Base-by-base conservation (phyloP, 2,329 filamentous ascomycete genomes). In the Endoconidiophora polonica region DNA sequence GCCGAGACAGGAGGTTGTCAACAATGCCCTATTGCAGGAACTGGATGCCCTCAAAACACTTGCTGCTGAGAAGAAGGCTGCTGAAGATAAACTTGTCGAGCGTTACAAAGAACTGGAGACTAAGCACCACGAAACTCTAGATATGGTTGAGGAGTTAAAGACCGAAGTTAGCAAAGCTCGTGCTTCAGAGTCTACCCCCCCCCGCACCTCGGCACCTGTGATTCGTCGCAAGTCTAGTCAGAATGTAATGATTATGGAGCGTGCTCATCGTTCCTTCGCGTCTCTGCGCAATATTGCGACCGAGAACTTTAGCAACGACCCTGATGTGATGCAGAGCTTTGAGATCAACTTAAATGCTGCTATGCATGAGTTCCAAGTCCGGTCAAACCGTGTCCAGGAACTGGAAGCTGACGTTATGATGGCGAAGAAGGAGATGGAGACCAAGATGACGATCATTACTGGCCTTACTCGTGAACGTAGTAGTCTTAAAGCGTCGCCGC, bases 381-480 rank as follows among this genome's bases (percentile, higher is more conserved):
- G 88, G 40, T 88, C 88, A 38, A 88, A 96, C 62, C 80, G 88
- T 24, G 88, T 95, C 48, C 85, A 93, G 60, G 81, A 88, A 58
- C 71, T 98, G 12, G 91, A 98, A 63, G 79, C 79, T 4, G 90
- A 94, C 57, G 76, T 95, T 51, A 71, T 79, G 23, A 80, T 78
- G 3, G 77, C 87, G 20, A 91, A 86, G 69, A 94, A 87, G 68
- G 91, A 98, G 64, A 94, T 96, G 82, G 91, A 98, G 61, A 81
- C 77, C 55, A 98, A 98, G 74, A 87, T 90, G 71, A 85, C 86
- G 26, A 88, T 98, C 60, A 96, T 98, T 58, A 86, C 86, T 26
- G 91, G 91, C 5, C 71, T 98, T 55, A 94, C 91, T 3, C 81
- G 91, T 49, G 93, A 98, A 65, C 75, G 93, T 53, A 90, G 86